phyloP scores from a whole-genome alignment of 1,139 yeast genomes.

The Trichomonascaceae sp. region DNA sequence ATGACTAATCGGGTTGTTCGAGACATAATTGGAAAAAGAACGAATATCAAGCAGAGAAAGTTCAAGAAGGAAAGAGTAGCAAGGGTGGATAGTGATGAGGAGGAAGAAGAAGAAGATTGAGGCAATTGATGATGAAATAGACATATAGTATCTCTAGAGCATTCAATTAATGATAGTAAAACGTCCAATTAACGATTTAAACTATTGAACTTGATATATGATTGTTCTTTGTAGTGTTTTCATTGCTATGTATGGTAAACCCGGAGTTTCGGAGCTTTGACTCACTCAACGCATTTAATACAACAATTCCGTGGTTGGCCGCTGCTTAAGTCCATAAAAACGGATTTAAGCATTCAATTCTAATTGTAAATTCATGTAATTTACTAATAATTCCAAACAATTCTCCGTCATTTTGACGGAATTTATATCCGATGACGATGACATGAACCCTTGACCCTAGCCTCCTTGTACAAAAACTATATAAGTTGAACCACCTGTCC shows the following conservation, averaged over 20 bases:
- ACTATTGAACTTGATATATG: not conserved
- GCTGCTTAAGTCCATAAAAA: not conserved
- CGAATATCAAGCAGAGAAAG: slow-evolving; percentile 52
- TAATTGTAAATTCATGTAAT: not conserved
- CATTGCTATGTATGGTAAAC: not conserved
- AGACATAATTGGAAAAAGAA: slow-evolving; percentile 54
- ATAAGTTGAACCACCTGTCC: not conserved
- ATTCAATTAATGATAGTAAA: not conserved
- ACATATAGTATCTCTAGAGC: not conserved
- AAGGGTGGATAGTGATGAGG: slow-evolving; percentile 54
- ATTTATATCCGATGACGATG: not conserved
- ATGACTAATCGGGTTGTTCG: slow-evolving; percentile 78
- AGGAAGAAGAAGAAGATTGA: slow-evolving; percentile 36
- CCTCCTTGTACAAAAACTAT: not conserved
- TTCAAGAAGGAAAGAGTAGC: slow-evolving; percentile 49
- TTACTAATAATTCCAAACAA: not conserved
- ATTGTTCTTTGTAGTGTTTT: not conserved
- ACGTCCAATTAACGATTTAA: no score
- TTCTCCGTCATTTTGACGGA: not conserved
- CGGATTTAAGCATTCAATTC: not conserved
- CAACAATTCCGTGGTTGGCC: not conserved
- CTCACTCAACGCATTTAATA: not conserved
- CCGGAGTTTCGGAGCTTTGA: not conserved
- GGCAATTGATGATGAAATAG: slow-evolving; percentile 4
- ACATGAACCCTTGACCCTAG: not conserved